A percentile compares a stretch with the other conserved stretches of the same genome.
Evolutionary conservation across 2,329 filamentous ascomycete genomes (phyloP).

Genomic region (Paecilomyces sp.): DNA sequence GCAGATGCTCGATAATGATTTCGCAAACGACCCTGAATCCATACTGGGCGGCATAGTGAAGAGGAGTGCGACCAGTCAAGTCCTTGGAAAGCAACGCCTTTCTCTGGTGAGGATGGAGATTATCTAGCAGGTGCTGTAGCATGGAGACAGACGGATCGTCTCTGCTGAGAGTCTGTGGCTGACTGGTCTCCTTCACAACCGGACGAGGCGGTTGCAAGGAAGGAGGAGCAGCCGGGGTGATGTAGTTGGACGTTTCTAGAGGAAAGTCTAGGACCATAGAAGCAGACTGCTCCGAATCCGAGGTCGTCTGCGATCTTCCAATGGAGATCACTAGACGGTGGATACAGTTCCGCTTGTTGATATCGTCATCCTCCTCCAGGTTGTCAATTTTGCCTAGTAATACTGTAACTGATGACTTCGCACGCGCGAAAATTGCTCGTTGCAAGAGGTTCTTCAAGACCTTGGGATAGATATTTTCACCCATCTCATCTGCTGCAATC

Average conservation of each 20-base stretch:
- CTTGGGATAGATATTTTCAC: constrained; percentile 64
- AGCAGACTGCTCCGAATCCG: constrained; percentile 45
- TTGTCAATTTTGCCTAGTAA: constrained; percentile 63
- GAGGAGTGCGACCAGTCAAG: constrained; percentile 71
- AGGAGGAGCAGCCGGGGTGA: constrained; percentile 70
- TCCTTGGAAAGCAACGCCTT: constrained; percentile 62
- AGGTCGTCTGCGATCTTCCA: constrained; percentile 61
- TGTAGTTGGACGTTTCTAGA: constrained; percentile 60
- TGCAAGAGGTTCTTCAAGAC: constrained; percentile 38
- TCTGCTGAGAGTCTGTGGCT: constrained; percentile 52
- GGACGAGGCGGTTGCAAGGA: constrained; percentile 54
- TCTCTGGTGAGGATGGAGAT: constrained; percentile 61
- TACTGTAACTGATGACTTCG: constrained; percentile 61
- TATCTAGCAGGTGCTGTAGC: constrained; percentile 56
- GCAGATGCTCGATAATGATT: constrained; percentile 80
- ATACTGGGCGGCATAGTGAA: constrained; percentile 93
- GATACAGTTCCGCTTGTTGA: constrained; percentile 88
- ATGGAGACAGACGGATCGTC: constrained; percentile 72
- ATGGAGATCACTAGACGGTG: constrained; percentile 90
- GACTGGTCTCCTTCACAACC: constrained; percentile 60
- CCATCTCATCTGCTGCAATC: constrained; percentile 45
- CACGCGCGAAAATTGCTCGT: constrained; percentile 62
- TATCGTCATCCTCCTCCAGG: constrained; percentile 80
- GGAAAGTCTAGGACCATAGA: constrained; percentile 45
- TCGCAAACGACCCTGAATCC: constrained; percentile 88